Conservation (phyloP, 73 alveolate genomes). For the Tetrahymena borealis region DNA sequence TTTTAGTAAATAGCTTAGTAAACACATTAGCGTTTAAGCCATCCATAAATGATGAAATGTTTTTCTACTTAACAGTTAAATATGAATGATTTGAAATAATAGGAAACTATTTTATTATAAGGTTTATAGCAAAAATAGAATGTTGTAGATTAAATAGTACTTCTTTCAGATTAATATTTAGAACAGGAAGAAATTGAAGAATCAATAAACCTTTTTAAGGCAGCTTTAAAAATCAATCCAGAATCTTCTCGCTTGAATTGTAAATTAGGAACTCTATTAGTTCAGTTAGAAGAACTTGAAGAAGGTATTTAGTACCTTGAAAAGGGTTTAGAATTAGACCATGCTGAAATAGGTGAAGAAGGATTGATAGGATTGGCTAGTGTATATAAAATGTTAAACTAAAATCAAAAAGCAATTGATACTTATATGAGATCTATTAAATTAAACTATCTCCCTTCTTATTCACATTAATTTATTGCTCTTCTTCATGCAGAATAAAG, state of each 20-base stretch:
- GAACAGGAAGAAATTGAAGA: neutral
- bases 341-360: neutral
- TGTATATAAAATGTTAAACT: neutral
- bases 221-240: neutral
- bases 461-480: neutral
- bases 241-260: neutral
- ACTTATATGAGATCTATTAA: neutral
- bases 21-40: too few relatives aligned
- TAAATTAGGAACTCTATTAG: neutral
- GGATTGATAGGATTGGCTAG: neutral
- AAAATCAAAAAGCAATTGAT: neutral
- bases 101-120: neutral
- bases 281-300: neutral
- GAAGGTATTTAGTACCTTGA: neutral
- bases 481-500: neutral
- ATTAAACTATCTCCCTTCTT: neutral
- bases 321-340: neutral
- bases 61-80: too few relatives aligned
- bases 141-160: neutral
- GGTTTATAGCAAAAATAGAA: neutral
- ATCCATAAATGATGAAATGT: too few relatives aligned
- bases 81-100: neutral
- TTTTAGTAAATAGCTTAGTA: too few relatives aligned
- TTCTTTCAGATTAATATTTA: neutral
- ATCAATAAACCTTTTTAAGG: neutral